Percentiles rank a stretch among this genome's conserved stretches.
These are phyloP conservation scores for Ramichloridium luteum DNA, from an alignment of 2,329 filamentous ascomycete genomes.

Conservation along the genomic window DNA sequence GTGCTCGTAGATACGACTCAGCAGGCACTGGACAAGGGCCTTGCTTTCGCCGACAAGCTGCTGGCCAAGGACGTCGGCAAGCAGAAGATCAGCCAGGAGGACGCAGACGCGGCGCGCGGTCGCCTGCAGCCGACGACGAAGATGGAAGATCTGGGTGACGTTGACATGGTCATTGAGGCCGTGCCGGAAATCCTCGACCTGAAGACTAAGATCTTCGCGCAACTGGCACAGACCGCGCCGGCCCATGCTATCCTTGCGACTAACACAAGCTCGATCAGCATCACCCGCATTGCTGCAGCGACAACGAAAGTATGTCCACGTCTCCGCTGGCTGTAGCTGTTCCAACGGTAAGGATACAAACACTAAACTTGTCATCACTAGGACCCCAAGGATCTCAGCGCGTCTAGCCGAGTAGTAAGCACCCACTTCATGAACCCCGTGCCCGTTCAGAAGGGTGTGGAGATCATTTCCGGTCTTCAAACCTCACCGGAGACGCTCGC, in stretches of 20 bases:
- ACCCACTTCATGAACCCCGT: conserved; percentile 99
- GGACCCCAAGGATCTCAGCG: conserved; percentile 67
- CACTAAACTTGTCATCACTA: too few species aligned
- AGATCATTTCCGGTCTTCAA: conserved; percentile 91
- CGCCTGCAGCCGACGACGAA: conserved; percentile 59
- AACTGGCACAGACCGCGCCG: conserved; percentile 69
- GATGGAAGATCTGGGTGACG: conserved; percentile 64
- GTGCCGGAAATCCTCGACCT: conserved; percentile 72
- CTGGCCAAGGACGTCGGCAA: conserved; percentile 88
- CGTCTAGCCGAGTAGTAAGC: conserved; percentile 76
- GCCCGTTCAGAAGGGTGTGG: conserved; percentile 89
- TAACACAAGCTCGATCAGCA: conserved; percentile 97
- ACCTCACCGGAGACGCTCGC: conserved; percentile 73
- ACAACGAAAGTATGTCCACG: conserved; percentile 44
- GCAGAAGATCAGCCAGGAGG: conserved; percentile 67
- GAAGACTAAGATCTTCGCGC: conserved; percentile 76
- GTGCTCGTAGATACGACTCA: conserved; percentile 75
- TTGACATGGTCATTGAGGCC: conserved; percentile 95
- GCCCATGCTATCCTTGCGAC: conserved; percentile 84
- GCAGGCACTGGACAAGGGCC: conserved; percentile 72
- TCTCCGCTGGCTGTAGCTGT: too few species aligned
- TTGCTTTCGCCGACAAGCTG: conserved; percentile 88
- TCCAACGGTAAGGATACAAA: too few species aligned
- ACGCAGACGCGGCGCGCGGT: conserved; percentile 60
- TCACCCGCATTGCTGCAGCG: conserved; percentile 86